phyloP scores from a whole-genome alignment of 2,329 filamentous ascomycete genomes.

The Penicillium frequentans region DNA sequence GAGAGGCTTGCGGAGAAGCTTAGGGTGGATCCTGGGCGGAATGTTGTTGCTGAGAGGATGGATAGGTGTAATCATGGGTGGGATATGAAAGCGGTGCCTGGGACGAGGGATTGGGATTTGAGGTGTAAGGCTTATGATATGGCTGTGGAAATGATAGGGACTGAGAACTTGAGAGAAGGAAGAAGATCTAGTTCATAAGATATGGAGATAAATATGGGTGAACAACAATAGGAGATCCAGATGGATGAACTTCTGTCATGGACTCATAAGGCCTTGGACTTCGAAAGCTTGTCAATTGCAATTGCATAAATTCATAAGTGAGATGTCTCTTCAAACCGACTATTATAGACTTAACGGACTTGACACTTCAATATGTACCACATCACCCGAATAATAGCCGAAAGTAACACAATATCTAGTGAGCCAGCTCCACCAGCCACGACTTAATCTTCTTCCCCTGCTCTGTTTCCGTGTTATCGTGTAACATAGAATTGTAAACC shows the following conservation, averaged over 20 bases:
- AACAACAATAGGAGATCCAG: no score
- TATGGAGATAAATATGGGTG: no score
- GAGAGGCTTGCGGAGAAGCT: background rate
- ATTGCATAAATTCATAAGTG: background rate
- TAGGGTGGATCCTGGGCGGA: background rate
- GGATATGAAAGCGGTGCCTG: background rate
- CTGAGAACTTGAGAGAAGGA: background rate
- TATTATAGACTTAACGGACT: background rate
- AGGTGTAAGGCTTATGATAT: background rate
- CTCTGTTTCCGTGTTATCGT: slow-evolving; percentile 36
- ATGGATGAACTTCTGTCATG: no score
- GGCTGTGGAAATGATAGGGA: background rate
- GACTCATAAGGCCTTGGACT: no score
- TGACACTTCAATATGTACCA: background rate
- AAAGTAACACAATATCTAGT: slow-evolving; percentile 5
- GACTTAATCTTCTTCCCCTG: slow-evolving; percentile 41
- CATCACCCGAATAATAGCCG: background rate
- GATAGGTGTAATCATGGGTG: background rate
- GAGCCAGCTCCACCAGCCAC: slow-evolving; percentile 32
- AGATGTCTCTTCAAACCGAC: background rate
- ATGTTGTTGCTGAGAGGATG: background rate
- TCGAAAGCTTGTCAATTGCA: background rate
- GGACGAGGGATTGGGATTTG: background rate
- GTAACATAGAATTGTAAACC: slow-evolving; percentile 40
- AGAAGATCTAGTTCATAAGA: no score